phyloP scores from a whole-genome alignment of 176 grass and related monocot genomes.

The Bromus sterilis region DNA sequence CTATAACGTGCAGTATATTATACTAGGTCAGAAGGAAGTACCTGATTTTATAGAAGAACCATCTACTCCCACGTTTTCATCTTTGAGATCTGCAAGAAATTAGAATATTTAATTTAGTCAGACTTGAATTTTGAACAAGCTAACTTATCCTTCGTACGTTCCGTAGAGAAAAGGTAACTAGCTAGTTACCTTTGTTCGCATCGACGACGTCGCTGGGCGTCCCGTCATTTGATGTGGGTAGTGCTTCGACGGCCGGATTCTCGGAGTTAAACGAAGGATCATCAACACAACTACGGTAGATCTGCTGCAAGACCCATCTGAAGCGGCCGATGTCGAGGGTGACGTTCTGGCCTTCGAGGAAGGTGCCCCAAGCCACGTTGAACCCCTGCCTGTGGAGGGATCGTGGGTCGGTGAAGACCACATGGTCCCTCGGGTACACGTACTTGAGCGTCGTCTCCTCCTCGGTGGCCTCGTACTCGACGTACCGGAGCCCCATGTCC shows the following conservation, averaged over 20 bases:
- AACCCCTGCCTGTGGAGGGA: slow-evolving; percentile 45
- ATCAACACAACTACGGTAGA: slow-evolving; percentile 5
- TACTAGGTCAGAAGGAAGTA: no score
- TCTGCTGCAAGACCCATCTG: slow-evolving; percentile 22
- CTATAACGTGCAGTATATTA: no score
- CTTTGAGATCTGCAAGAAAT: slow-evolving; percentile 13
- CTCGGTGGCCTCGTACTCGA: slow-evolving; percentile 55
- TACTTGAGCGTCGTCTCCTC: slow-evolving; percentile 68
- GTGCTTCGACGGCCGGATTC: not conserved
- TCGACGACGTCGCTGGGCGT: not conserved
- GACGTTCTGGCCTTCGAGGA: slow-evolving; percentile 52
- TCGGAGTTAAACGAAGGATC: not conserved
- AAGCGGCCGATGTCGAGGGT: slow-evolving; percentile 52
- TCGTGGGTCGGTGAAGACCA: slow-evolving; percentile 43
- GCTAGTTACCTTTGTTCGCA: not conserved
- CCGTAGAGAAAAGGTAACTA: not conserved
- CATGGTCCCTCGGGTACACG: slow-evolving; percentile 40
- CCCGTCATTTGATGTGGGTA: not conserved
- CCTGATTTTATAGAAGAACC: slow-evolving; percentile 14
- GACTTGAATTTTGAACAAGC: not conserved
- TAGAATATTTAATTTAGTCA: not conserved
- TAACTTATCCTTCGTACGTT: no score
- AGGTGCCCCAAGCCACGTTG: slow-evolving; percentile 18
- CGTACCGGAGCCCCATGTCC: slow-evolving; percentile 60
- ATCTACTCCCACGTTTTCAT: not conserved